These are phyloP conservation scores for sweet orange (Citrus sinensis) DNA, from an alignment of 345 rosid genomes.

Conservation along the genomic window DNA sequence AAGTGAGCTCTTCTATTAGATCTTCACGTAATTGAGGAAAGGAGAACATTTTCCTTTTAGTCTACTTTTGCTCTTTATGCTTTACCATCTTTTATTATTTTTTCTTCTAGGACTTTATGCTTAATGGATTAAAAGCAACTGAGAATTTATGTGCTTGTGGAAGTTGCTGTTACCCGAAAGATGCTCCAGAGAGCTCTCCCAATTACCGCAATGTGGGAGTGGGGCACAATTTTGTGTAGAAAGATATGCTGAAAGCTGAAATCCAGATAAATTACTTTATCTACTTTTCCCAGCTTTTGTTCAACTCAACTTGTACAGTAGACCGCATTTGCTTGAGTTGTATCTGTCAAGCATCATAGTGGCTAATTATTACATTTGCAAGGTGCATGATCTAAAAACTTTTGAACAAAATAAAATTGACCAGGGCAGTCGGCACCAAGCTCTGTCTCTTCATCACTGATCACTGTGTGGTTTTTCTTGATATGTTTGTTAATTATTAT, in stretches of 20 bases:
- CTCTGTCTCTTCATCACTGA: background rate
- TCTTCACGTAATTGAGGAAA: background rate
- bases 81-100: background rate
- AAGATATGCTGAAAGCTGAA: background rate
- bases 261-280: background rate
- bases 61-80: slow-evolving; percentile 6
- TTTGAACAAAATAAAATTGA: background rate
- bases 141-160: background rate
- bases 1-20: background rate
- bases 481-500: background rate
- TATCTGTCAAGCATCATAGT: background rate
- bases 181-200: background rate
- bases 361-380: background rate
- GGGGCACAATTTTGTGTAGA: background rate
- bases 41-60: background rate
- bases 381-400: background rate
- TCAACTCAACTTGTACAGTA: background rate
- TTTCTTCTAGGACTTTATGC: background rate
- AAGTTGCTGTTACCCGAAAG: background rate
- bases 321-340: background rate
- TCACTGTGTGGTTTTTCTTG: background rate
- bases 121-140: background rate
- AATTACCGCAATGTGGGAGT: background rate
- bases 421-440: background rate
- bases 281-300: background rate